These are phyloP conservation scores for Huntiella abstrusa DNA, from an alignment of 2,329 filamentous ascomycete species.

Conservation along the genomic window DNA sequence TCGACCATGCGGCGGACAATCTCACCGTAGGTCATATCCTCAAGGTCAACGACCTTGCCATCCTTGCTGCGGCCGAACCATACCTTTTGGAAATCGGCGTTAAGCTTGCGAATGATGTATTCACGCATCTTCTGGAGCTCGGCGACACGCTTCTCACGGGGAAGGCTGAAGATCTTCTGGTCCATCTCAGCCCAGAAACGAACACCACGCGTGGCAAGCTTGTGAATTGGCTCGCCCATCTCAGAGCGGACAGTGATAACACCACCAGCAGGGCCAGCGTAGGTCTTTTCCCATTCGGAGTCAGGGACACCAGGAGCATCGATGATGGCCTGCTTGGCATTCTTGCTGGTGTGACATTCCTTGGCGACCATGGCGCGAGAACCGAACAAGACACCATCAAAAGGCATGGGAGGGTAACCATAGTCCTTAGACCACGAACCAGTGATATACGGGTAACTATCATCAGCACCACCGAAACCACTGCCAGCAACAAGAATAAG, in stretches of 20 bases:
- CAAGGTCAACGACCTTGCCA: constrained; percentile 66
- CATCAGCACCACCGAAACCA: constrained; percentile 76
- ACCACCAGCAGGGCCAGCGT: constrained; percentile 77
- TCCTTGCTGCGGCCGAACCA: constrained; percentile 81
- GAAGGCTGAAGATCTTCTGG: constrained; percentile 87
- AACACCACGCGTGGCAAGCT: constrained; percentile 90
- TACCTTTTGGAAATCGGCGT: constrained; percentile 90
- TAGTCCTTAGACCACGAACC: constrained; percentile 75
- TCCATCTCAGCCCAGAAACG: constrained; percentile 98
- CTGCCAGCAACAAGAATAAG: constrained; percentile 78
- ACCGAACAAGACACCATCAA: constrained; percentile 78
- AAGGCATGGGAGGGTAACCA: constrained; percentile 83
- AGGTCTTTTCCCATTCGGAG: constrained; percentile 75
- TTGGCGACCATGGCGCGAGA: constrained; percentile 91
- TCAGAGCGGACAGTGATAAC: constrained; percentile 94
- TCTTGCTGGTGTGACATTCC: constrained; percentile 73
- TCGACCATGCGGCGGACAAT: constrained; percentile 75
- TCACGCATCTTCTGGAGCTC: constrained; percentile 77
- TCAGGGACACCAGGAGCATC: constrained; percentile 72
- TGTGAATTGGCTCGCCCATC: constrained; percentile 99
- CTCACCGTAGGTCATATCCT: constrained; percentile 90
- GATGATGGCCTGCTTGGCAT: constrained; percentile 77
- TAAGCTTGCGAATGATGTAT: constrained; percentile 88
- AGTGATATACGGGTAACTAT: constrained; percentile 83
- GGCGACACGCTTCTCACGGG: constrained; percentile 79